These are phyloP conservation scores for Eimeria praecox DNA, from an alignment of 169 alveolate genomes.

Conservation along the genomic window DNA sequence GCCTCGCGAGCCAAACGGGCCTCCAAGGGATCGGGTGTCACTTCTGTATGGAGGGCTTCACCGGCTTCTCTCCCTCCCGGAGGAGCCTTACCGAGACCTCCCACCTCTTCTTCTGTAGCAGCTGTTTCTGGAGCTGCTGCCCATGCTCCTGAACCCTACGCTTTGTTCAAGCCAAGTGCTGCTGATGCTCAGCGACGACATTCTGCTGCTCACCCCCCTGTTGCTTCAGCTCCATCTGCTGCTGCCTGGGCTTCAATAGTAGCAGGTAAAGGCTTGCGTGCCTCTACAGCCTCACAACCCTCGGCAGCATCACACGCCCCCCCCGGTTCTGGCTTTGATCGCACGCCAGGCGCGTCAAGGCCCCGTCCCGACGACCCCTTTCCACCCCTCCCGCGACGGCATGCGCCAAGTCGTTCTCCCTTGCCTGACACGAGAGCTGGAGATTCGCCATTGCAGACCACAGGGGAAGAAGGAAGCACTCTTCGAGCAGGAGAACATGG, in stretches of 20 bases:
- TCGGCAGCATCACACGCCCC: background rate
- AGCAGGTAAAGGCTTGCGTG: background rate
- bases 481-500: background rate
- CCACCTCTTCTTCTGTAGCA: background rate
- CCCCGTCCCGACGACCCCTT: background rate
- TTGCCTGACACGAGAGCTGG: background rate
- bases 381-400: background rate
- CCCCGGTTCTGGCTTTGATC: background rate
- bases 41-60: background rate
- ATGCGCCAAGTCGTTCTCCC: background rate
- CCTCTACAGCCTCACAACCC: background rate
- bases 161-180: background rate
- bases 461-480: background rate
- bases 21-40: background rate
- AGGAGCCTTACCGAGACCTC: background rate
- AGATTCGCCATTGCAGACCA: background rate
- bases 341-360: slow-evolving; percentile 7
- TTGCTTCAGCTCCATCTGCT: background rate
- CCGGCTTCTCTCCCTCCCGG: background rate
- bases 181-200: too few species aligned
- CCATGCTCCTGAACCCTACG: background rate
- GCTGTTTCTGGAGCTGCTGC: background rate
- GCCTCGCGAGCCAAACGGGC: background rate
- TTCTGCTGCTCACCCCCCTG: background rate
- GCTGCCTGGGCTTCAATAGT: background rate